Base-by-base conservation (phyloP, 371 early-diverging fungal genomes). In the Syncephalastrum sp. region DNA sequence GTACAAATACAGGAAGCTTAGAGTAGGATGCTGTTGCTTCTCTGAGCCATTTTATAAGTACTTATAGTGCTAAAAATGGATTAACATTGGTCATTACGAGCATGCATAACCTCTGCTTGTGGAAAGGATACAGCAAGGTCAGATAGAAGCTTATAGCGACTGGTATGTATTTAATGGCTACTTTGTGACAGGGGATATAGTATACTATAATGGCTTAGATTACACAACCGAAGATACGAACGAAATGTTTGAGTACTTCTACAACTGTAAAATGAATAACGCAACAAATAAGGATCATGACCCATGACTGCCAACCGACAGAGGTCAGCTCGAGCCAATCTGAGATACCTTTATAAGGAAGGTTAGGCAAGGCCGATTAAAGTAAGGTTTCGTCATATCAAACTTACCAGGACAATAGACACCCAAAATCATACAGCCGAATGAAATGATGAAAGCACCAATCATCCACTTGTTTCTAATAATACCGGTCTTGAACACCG, bases 401-500 rank as follows among this genome's bases (percentile, higher is more conserved):
- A 15, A 42, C 59, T 52, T 65, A 64, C 87, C 82, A 13, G 94
- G 93, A 3, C 80, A 64, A 57, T 93, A 93, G 24, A 85, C 61
- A 14, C 93, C 94, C 1, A 89, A 46, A 16, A 95, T 23, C 75
- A 92, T 68, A 42, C 79, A 67, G 3, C 60, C 78, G 57, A 88
- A 81, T 45, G 87, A 86, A 46, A 89, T 47, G 42, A 84, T 15
- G 48, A 86, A 88, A 15, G 89, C 88, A 8, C 62, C 65, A 13
- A 95, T 71, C 84, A 95, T 85, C 82, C 84, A 91, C 56, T 52
- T 64, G 70, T 95, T 95, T 16, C 82, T 82, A 17, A 77, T 56
- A 16, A 95, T 48, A 14, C 89, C 91, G 3, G 82, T 86, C 14
- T 53, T 67, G 71, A 95, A 88, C n/a, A 93, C 64, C 47, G 88